Conservation (phyloP, 352 stramenopile genomes). For the Phytopythium vexans region DNA sequence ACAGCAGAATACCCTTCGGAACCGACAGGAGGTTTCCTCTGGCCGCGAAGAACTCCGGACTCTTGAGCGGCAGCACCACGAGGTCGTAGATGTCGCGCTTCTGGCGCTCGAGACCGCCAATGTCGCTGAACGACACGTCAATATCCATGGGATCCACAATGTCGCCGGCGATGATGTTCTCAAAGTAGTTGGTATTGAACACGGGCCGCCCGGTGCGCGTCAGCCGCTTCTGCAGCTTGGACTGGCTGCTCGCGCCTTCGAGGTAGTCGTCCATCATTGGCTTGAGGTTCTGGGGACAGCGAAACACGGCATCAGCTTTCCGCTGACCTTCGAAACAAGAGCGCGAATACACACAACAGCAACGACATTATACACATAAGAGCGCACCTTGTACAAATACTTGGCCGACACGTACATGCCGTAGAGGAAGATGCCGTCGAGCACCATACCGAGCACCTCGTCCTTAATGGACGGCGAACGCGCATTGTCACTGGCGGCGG, state of each 20-base stretch:
- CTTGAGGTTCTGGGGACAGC: constrained; percentile 48
- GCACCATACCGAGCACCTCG: constrained; percentile 65
- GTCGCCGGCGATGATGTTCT: constrained; percentile 91
- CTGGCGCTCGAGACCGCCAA: constrained; percentile 94
- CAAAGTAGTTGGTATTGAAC: constrained; percentile 85
- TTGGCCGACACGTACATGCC: constrained; percentile 80
- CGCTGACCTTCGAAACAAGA: neutral
- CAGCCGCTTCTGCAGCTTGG: constrained; percentile 74
- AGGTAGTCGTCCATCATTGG: constrained; percentile 83
- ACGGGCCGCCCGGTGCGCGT: constrained; percentile 53
- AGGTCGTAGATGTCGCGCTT: constrained; percentile 96
- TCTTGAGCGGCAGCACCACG: constrained; percentile 91
- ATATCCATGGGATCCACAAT: constrained; percentile 94
- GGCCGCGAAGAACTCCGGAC: constrained; percentile 90
- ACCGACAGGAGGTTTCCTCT: constrained; percentile 84
- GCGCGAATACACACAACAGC: neutral
- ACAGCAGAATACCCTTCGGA: constrained; percentile 85
- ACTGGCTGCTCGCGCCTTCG: constrained; percentile 52
- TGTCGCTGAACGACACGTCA: constrained; percentile 91
- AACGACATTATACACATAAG: neutral
- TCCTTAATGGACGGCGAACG: constrained; percentile 38
- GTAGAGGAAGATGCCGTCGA: constrained; percentile 82
- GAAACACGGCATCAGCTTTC: neutral
- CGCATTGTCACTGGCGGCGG: constrained; percentile 3
- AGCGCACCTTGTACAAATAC: constrained; percentile 77